Evolutionary conservation across 305 asterid genomes (phyloP).

Genomic region (Coffea humblotiana): DNA sequence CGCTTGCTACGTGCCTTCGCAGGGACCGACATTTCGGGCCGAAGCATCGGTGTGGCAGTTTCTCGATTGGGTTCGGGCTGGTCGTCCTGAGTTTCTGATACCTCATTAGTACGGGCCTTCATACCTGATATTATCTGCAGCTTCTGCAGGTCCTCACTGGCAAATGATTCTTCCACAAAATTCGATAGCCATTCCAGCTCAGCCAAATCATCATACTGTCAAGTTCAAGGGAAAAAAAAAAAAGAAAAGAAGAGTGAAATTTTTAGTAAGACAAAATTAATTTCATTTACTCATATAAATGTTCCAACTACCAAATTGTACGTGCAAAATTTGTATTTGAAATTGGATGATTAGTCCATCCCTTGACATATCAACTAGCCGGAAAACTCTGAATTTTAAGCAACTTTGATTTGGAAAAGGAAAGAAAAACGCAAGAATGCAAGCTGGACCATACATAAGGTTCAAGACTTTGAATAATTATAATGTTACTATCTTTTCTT

Average conservation of each 20-base stretch:
- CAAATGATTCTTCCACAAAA: constrained; percentile 74
- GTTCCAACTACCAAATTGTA: not conserved
- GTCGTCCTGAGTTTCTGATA: constrained; percentile 37
- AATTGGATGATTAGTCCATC: not conserved
- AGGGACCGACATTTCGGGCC: constrained; percentile 58
- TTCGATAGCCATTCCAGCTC: constrained; percentile 87
- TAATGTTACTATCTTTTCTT: not conserved
- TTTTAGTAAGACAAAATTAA: not conserved
- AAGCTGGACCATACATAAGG: not conserved
- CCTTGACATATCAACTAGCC: not conserved
- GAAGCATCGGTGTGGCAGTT: constrained; percentile 24
- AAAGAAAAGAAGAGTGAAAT: too few species aligned
- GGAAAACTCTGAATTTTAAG: not conserved
- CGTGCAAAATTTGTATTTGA: not conserved
- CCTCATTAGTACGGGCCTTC: constrained; percentile 39
- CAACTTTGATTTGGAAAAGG: not conserved
- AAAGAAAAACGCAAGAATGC: not conserved
- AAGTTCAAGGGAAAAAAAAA: not conserved
- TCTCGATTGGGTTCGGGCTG: constrained; percentile 43
- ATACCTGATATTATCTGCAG: constrained; percentile 57
- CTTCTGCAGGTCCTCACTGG: constrained; percentile 64
- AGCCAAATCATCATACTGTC: constrained; percentile 75
- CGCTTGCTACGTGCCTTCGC: constrained; percentile 91
- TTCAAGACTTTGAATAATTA: not conserved
- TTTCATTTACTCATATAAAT: not conserved